phyloP scores from a whole-genome alignment of 2,329 filamentous ascomycete genomes.

The Claviceps lovelessii region DNA sequence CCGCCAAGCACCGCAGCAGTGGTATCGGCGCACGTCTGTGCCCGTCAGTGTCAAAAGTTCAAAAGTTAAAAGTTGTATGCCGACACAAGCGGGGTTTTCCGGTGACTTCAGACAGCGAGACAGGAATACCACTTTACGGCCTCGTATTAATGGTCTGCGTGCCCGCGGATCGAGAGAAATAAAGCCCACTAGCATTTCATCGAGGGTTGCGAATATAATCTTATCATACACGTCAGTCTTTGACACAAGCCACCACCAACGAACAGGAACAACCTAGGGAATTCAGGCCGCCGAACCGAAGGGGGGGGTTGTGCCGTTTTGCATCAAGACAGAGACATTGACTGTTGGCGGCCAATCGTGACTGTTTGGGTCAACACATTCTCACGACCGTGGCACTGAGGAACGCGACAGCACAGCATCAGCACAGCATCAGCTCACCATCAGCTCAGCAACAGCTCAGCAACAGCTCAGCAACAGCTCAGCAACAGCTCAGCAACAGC shows the following conservation, averaged over 20 bases:
- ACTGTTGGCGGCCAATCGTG: neutral
- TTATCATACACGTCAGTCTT: neutral
- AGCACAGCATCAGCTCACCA: too few species aligned
- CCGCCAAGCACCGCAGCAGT: neutral
- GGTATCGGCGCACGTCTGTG: neutral
- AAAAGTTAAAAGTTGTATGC: too few species aligned
- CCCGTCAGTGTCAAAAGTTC: neutral
- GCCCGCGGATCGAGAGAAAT: neutral
- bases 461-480: too few species aligned
- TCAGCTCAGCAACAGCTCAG: too few species aligned
- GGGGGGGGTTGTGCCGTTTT: too few species aligned
- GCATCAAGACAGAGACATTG: neutral
- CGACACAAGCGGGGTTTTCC: neutral
- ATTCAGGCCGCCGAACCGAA: neutral
- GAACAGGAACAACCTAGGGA: too few species aligned
- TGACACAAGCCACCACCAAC: neutral
- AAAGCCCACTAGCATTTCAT: neutral
- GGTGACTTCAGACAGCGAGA: neutral
- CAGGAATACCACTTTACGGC: neutral
- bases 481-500: too few species aligned
- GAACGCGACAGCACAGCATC: neutral
- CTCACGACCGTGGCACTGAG: neutral
- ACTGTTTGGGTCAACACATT: neutral
- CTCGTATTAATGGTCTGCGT: neutral
- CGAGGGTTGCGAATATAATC: neutral